Evolutionary conservation across 768 basidiomycete genomes (phyloP).

Genomic region (Suillus sp.): DNA sequence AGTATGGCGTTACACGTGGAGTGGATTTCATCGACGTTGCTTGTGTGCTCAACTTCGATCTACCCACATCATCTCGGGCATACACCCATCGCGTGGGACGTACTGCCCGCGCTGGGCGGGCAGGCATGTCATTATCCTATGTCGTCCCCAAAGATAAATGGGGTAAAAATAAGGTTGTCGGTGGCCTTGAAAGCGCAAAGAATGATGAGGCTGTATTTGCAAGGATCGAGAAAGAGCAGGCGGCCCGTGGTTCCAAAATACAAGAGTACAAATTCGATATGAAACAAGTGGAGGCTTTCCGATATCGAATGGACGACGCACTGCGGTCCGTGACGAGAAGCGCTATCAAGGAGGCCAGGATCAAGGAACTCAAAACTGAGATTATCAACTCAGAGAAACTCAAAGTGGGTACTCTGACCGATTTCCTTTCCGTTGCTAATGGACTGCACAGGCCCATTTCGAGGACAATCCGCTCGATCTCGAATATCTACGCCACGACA

Average conservation of each 20-base stretch:
- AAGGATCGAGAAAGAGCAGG: constrained; percentile 82
- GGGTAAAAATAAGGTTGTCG: constrained; percentile 77
- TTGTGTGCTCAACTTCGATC: constrained; percentile 97
- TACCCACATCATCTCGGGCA: constrained; percentile 82
- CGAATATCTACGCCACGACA: constrained; percentile 91
- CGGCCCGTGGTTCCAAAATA: constrained; percentile 51
- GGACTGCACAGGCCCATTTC: constrained; percentile 78
- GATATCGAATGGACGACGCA: constrained; percentile 98
- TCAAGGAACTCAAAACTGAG: constrained; percentile 93
- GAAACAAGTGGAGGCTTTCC: constrained; percentile 95
- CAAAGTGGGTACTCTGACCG: constrained; percentile 58
- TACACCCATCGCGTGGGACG: constrained; percentile 97
- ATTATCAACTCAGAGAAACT: constrained; percentile 95
- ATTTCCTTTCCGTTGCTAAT: constrained; percentile 7
- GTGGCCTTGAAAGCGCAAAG: constrained; percentile 65
- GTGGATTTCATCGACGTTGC: constrained; percentile 97
- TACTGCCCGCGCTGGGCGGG: constrained; percentile 93
- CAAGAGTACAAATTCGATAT: constrained; percentile 94
- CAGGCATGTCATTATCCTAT: constrained; percentile 90
- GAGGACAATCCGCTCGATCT: constrained; percentile 95
- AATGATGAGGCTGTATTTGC: constrained; percentile 58
- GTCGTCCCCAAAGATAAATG: constrained; percentile 70
- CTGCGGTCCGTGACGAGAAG: constrained; percentile 84
- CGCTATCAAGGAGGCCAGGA: constrained; percentile 84
- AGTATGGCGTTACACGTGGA: constrained; percentile 94